Evolutionary conservation across 495 filamentous ascomycete genomes (phyloP), one percentile per base, ranked within the genome.

Genomic region (Trichoderma asperelloides): DNA sequence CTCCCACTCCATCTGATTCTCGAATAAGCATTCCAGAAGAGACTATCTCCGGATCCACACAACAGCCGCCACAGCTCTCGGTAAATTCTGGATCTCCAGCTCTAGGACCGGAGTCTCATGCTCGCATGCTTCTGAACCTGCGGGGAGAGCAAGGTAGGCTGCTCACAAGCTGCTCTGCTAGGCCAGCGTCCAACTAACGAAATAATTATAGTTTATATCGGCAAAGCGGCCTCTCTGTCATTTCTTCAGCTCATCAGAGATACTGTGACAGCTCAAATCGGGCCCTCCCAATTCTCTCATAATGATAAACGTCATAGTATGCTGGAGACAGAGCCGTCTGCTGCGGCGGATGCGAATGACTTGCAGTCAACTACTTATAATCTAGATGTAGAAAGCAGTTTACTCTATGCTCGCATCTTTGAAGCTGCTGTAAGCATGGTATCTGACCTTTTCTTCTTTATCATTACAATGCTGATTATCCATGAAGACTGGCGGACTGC

Each of bases 221-320:
- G 70, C 28, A 55, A 65, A 12, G 66, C 67, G 0, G 66, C 67
- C 15, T 68, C 65, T 28, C 13, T 71, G 18, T 69, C 68, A 25
- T 71, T 70, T 33, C 70, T 71, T 3, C 68, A 70, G 63, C 65
- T 63, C 16, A 43, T 71, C 3, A 45, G 69, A 41, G 55, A 64
- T 15, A 45, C 66, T 13, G 68, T 70, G 2, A 51, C 51, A 2
- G 65, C 68, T 13, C 43, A 65, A 13, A 63, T 71, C n/a, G 70
- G 70, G 8, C 66, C 68, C 16, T 70, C 68, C 3, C 28, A 51
- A 16, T 70, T 71, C 45, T 68, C 68, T 2, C 62, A 69, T 9
- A 67, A 70, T 30, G 66, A 63, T 3, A 63, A 47, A 11, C 43
- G 66, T 21, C 40, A 70, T 27, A 66, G n/a, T 18, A 70, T 71